Evolutionary conservation across 257 asterid genomes (phyloP), one percentile per base, ranked within the genome.

Genomic region (Orobanche coerulescens): DNA sequence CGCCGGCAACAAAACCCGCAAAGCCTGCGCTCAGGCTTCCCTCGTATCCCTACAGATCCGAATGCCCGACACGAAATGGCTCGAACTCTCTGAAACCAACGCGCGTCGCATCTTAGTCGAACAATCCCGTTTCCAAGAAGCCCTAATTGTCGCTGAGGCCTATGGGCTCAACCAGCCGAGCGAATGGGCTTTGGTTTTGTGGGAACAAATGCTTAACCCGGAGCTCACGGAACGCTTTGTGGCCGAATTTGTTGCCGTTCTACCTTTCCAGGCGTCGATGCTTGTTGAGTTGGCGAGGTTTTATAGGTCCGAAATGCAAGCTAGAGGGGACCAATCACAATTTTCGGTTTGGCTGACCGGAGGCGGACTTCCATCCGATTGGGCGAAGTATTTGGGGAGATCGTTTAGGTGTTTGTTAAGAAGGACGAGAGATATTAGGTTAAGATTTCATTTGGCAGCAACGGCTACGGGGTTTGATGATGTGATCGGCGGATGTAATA

Each of bases 201-300:
- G 98, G 98, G 94, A 93, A 75, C 97, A 84, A 73, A 93, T 93
- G 98, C 94, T 89, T 16, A 83, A 85, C 63, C 98, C 98, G 1
- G 98, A 93, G 71, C 84, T 80, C 5, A 81, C 85, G 1, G 95
- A 93, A 77, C 95, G 80, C 64, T 93, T 93, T 68, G 86, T 89
- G 47, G 89, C 95, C 5, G 97, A 93, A 62, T 93, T 93, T 67
- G 98, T 86, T 18, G 88, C 95, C 37, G 98, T 93, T 14, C 72
- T 89, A 60, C 98, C 97, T 40, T 87, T 93, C 58, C 98, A 87
- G 71, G 79, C 97, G 33, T 84, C 97, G 0, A 93, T 89, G 98
- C 95, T 93, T 16, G 62, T 73, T n/a, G 98, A 93, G 71, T 89
- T 93, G 8, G 97, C 95, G 12, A 86, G 86, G 60, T 93, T 93